Evolutionary conservation across 2,329 filamentous ascomycete genomes (phyloP), one percentile per base, ranked within the genome.

Genomic region (Hypomyces rosellus): DNA sequence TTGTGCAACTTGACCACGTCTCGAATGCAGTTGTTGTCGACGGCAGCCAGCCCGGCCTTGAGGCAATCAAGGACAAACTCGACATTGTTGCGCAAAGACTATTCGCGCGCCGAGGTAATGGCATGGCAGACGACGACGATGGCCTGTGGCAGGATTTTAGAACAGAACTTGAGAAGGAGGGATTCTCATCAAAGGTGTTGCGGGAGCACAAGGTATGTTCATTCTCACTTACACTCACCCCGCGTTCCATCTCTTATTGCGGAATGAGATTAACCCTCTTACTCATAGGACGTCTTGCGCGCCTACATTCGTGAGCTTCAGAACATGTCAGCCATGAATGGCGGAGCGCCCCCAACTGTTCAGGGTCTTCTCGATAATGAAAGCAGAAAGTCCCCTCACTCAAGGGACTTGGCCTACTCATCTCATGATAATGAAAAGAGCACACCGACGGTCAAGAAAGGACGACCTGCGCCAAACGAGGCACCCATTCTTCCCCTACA

Each of bases 241-340:
- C 20, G 5, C 20, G 20, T 15, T 40, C n/a, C 48, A 30, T 6
- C 25, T 30, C 3, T 8, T 30, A 30, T 11, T 30, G 8, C 25
- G 25, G 3, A 45, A 57, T 63, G 51, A 62, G 50, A 55, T 48
- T 43, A 25, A 47, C 22, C 20, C 42, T 46, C 37, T 34, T 46
- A 39, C 25, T 48, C 25, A 50, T 51, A 84, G 81, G 77, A 82
- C 56, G 70, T 82, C 9, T 65, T 83, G 20, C 72, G 78, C 54
- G 78, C 80, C 16, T 83, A 84, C 58, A 81, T 84, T 39, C 76
- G 77, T 34, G 76, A 81, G 58, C 72, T 84, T 54, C 76, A 81
- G 54, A 73, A 77, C 38, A 69, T 74, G 49, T 68, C 69, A 34
- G 63, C 65, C n/a, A 61, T 67, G 12, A 69, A 70, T 37, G 71